These are phyloP conservation scores for Tilletia caries DNA, from an alignment of 1,284 basidiomycete species.

Conservation along the genomic window DNA sequence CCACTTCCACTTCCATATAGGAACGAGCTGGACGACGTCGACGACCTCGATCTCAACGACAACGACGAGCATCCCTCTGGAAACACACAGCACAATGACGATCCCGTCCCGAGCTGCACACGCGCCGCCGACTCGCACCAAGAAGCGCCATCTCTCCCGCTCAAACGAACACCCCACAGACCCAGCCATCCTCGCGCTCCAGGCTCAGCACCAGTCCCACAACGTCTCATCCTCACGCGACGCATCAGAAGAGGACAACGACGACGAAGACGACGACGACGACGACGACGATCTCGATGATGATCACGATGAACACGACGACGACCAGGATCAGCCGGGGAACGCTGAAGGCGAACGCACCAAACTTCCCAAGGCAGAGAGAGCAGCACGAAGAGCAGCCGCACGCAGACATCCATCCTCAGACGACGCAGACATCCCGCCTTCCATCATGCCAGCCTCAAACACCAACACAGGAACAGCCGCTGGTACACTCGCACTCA, in stretches of 20 bases:
- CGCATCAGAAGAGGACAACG: slow-evolving; percentile 39
- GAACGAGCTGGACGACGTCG: too few relatives aligned
- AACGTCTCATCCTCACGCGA: slow-evolving; percentile 35
- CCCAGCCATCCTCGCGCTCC: slow-evolving; percentile 23
- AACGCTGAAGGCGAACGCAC: not conserved
- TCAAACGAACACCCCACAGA: not conserved
- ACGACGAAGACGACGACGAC: slow-evolving; percentile 32
- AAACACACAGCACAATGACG: too few relatives aligned
- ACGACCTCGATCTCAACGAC: too few relatives aligned
- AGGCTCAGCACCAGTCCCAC: slow-evolving; percentile 27
- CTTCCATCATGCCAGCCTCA: not conserved
- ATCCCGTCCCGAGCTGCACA: too few relatives aligned
- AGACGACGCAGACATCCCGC: not conserved
- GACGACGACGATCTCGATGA: slow-evolving; percentile 23
- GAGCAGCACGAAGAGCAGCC: not conserved
- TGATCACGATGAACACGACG: not conserved
- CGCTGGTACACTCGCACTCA: not conserved
- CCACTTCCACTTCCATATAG: too few relatives aligned
- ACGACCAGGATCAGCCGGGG: not conserved
- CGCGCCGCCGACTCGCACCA: not conserved
- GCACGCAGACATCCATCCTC: slow-evolving; percentile 8
- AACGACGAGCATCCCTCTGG: too few relatives aligned
- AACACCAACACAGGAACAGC: not conserved
- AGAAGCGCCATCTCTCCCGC: slow-evolving; percentile 11
- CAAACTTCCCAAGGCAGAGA: not conserved